phyloP scores from a whole-genome alignment of 2,329 filamentous ascomycete genomes.

The Biscogniauxia marginata region DNA sequence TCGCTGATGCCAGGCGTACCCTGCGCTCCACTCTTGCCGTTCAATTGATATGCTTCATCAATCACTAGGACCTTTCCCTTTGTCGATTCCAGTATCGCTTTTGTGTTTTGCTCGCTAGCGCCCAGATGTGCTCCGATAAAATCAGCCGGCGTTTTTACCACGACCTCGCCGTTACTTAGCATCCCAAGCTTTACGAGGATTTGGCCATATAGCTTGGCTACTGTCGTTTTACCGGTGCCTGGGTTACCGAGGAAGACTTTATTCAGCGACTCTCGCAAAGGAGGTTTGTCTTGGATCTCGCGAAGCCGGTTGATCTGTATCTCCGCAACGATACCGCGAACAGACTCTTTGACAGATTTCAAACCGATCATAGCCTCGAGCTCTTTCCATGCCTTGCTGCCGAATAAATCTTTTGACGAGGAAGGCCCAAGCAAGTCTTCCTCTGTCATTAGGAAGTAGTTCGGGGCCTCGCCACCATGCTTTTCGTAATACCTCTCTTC shows the following conservation, averaged over 20 bases:
- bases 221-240: constrained; percentile 8
- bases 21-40: constrained; percentile 19
- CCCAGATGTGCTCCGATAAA: constrained; percentile 1
- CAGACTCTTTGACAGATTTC: constrained; percentile 4
- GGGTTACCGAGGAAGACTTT: constrained; percentile 10
- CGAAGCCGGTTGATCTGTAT: not conserved
- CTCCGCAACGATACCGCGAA: not conserved
- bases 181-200: constrained; percentile 9
- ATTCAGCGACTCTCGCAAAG: constrained; percentile 3
- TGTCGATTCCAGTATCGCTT: constrained; percentile 6
- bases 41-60: constrained; percentile 55
- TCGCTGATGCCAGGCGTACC: constrained; percentile 21
- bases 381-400: constrained; percentile 2
- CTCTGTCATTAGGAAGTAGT: not conserved
- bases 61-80: constrained; percentile 9
- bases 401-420: not conserved
- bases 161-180: constrained; percentile 10
- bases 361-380: constrained; percentile 6
- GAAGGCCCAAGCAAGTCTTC: constrained; percentile 2
- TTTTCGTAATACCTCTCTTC: not conserved
- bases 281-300: constrained; percentile 1
- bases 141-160: constrained; percentile 5
- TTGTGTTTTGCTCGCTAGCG: constrained; percentile 4
- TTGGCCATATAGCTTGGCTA: constrained; percentile 7
- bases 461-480: not conserved